These are phyloP conservation scores for Ilex paraguariensis DNA, from an alignment of 305 asterid genomes.

Conservation along the genomic window DNA sequence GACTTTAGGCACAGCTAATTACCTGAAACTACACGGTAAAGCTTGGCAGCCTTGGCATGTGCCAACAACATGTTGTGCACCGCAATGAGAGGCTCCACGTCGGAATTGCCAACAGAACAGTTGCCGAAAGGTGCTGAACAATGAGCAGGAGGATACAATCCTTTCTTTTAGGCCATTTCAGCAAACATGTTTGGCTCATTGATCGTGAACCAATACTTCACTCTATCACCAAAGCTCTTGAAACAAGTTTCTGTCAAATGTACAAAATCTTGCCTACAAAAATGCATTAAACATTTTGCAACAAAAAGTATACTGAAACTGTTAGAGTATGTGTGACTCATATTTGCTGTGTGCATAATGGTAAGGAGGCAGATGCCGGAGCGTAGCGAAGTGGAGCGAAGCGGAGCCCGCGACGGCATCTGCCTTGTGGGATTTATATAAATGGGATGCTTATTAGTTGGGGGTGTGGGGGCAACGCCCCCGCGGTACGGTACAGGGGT, in stretches of 20 bases:
- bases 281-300: background rate
- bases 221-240: constrained; percentile 63
- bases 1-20: background rate
- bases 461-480: too few relatives aligned
- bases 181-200: constrained; percentile 66
- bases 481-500: too few relatives aligned
- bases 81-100: constrained; percentile 61
- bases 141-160: constrained; percentile 52
- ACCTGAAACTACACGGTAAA: constrained; percentile 60
- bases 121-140: constrained; percentile 79
- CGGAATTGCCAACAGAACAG: constrained; percentile 71
- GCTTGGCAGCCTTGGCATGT: constrained; percentile 66
- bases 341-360: too few relatives aligned
- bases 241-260: constrained; percentile 72
- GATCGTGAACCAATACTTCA: constrained; percentile 72
- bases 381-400: too few relatives aligned
- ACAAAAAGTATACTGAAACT: background rate
- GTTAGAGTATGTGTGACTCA: too few relatives aligned
- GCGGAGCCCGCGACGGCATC: too few relatives aligned
- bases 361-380: too few relatives aligned
- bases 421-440: too few relatives aligned
- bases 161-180: constrained; percentile 48
- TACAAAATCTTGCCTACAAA: constrained; percentile 62
- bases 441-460: too few relatives aligned
- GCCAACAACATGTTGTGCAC: constrained; percentile 69